Base-by-base conservation (phyloP, 225 moss, liverwort and hornwort species). In the Neckera pumila region DNA sequence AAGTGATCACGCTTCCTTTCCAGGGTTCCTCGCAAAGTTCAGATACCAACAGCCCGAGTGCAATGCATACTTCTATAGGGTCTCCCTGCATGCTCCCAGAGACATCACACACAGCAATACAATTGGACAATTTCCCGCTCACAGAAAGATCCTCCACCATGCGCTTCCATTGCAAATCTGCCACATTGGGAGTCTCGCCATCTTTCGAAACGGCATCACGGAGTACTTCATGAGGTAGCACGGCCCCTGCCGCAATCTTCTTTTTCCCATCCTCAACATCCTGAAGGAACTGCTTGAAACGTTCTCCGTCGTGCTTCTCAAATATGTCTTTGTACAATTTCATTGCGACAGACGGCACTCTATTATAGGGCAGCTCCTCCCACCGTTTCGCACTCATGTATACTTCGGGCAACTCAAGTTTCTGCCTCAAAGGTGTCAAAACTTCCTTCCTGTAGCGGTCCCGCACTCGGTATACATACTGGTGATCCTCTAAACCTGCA, bases 311-410 rank as follows among this genome's bases (percentile, higher is more conserved):
- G 57, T 95, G 93, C 90, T 90, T 92, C 89, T 92, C 92, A 57
- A 97, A 96, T 30, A 90, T n/a, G 7, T 89, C 90, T 86, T 93
- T 97, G 88, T 95, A 95, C 34, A 14, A 90, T 84, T 84, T 95
- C 96, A 97, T 96, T 58, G 97, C 97, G 49, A 97, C 95, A 20
- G 97, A 97, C 28, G 96, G 89, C 83, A 96, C 96, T 72, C 97
- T 88, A 59, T 89, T 91, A 47, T 97, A 97, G 33, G 95, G 95
- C 85, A 97, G 82, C 74, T 92, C 95, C 84, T 93, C 90, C 97
- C 97, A 97, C 80, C 89, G 93, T 76, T 88, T 92, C 17, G 97
- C 96, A 90, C 96, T 95, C 95, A 97, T 96, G 81, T 93, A 94
- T 12, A 97, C 92, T 86, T 97, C 97, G 20, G 96, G 95, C 81